Conservation (phyloP, 176 grass and related monocot genomes). For the Paspalum vaginatum region DNA sequence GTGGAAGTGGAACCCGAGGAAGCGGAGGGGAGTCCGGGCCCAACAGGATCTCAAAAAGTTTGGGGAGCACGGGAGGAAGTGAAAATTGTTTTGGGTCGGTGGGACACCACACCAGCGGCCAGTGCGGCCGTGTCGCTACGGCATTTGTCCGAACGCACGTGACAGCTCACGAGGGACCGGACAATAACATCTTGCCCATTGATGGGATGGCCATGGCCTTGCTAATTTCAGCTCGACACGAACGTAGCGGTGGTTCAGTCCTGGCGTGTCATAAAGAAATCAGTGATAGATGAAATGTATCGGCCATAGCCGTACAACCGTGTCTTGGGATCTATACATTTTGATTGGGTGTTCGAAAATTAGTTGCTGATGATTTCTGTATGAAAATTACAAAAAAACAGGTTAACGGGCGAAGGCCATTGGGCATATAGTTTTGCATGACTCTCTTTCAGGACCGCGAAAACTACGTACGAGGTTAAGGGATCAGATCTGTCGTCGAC, state of each 20-base stretch:
- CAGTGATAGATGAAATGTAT: neutral
- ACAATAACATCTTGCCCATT: too few species aligned
- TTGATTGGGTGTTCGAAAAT: neutral
- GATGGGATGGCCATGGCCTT: too few species aligned
- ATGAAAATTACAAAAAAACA: slow-evolving; percentile 5
- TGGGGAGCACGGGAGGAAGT: neutral
- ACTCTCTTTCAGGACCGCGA: neutral
- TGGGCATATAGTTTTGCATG: neutral
- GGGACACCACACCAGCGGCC: too few species aligned
- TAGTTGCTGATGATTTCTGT: neutral
- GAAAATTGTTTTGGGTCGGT: too few species aligned
- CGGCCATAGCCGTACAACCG: neutral
- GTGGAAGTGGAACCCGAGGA: neutral
- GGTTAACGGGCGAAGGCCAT: neutral
- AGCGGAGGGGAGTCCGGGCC: neutral
- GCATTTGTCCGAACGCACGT: too few species aligned
- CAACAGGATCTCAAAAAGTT: slow-evolving; percentile 8
- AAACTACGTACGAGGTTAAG: neutral
- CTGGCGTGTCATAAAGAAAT: neutral
- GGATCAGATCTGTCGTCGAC: neutral
- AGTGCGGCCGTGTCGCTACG: too few species aligned
- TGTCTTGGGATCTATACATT: neutral
- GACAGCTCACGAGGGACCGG: neutral
- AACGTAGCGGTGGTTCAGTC: neutral
- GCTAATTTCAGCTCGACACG: too few species aligned